A percentile compares a stretch with the other conserved stretches of the same genome.
Evolutionary conservation across 345 rosid species (phyloP).

Genomic region (Dipteronia sinensis): DNA sequence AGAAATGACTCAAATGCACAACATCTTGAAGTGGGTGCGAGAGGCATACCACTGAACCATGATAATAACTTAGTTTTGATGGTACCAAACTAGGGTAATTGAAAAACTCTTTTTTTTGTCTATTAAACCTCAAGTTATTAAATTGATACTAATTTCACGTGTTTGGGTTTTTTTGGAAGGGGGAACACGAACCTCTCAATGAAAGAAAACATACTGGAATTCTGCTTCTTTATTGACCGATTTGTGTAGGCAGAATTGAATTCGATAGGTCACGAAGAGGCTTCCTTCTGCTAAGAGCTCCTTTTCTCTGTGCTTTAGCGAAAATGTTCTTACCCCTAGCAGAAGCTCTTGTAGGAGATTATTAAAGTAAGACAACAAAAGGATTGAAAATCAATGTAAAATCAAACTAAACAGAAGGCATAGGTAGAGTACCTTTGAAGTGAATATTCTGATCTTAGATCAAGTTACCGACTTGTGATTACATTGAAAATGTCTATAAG

Average conservation of each 20-base stretch:
- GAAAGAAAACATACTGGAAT: slow-evolving; percentile 22
- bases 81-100: too few species aligned
- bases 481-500: slow-evolving; percentile 30
- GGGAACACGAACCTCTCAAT: slow-evolving; percentile 10
- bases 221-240: slow-evolving; percentile 41
- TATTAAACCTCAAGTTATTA: too few species aligned
- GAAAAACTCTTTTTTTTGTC: too few species aligned
- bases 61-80: too few species aligned
- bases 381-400: background rate
- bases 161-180: too few species aligned
- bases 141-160: too few species aligned
- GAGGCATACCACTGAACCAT: too few species aligned
- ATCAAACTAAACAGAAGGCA: background rate
- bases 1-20: too few species aligned
- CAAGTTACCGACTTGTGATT: slow-evolving; percentile 33
- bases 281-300: slow-evolving; percentile 44
- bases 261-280: slow-evolving; percentile 71
- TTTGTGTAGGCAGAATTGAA: slow-evolving; percentile 38
- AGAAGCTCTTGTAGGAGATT: slow-evolving; percentile 29
- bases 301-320: slow-evolving; percentile 36
- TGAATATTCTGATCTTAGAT: slow-evolving; percentile 39
- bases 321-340: slow-evolving; percentile 33
- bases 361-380: background rate
- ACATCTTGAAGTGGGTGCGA: too few species aligned
- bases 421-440: slow-evolving; percentile 27